These are phyloP conservation scores for Eucalyptus cladocalyx DNA, from an alignment of 345 rosid genomes.

Conservation along the genomic window DNA sequence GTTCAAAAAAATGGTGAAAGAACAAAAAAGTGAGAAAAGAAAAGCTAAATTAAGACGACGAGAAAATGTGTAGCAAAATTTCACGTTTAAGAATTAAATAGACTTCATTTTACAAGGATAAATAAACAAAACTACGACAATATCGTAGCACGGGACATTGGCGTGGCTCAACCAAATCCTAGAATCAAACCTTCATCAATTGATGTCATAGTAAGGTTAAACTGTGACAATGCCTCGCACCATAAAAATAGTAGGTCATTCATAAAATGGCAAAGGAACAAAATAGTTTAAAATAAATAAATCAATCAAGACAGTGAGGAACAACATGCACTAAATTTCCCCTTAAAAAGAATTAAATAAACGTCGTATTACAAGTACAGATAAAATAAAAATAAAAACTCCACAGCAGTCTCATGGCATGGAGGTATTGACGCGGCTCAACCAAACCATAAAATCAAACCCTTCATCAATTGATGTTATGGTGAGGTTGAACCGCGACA, in stretches of 20 bases:
- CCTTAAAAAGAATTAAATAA: not conserved
- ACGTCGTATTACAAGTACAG: too few species aligned
- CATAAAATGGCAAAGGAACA: not conserved
- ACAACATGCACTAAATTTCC: not conserved
- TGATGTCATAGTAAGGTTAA: not conserved
- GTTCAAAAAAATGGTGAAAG: not conserved
- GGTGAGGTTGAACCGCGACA: too few species aligned
- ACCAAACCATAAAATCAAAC: not conserved
- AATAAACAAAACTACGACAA: not conserved
- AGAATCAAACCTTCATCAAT: not conserved
- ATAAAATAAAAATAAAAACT: too few species aligned
- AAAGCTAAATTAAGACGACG: not conserved
- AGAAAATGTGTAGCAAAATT: not conserved
- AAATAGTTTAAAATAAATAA: not conserved
- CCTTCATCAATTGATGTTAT: not conserved
- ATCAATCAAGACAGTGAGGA: not conserved
- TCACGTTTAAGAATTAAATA: not conserved
- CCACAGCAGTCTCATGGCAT: not conserved
- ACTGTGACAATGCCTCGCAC: not conserved
- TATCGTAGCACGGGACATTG: not conserved
- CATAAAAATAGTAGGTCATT: not conserved
- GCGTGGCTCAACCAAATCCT: not conserved
- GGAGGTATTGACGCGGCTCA: not conserved
- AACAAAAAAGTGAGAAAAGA: not conserved
- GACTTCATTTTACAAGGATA: not conserved